Evolutionary conservation across 106 monocot species (phyloP).

Genomic region (Dioscorea zingiberensis): DNA sequence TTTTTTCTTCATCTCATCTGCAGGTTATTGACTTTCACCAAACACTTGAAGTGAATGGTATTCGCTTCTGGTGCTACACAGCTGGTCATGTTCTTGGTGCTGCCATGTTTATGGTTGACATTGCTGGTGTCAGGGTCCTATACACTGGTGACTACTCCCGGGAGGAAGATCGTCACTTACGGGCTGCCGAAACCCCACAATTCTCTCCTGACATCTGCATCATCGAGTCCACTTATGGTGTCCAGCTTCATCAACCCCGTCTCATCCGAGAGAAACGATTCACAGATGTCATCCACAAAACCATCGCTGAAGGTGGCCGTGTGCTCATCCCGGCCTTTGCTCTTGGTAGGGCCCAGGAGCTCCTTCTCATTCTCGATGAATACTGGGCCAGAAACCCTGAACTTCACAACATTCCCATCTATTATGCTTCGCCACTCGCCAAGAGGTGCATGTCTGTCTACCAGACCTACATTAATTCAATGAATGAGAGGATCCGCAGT

Average conservation of each 20-base stretch:
- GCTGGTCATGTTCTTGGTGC: slow-evolving; percentile 98
- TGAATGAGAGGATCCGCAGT: slow-evolving; percentile 89
- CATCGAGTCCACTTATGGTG: slow-evolving; percentile 95
- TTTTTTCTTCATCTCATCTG: neutral
- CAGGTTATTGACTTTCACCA: slow-evolving; percentile 99
- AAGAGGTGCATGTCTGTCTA: slow-evolving; percentile 99
- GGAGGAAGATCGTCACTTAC: slow-evolving; percentile 93
- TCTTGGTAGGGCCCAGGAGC: slow-evolving; percentile 93
- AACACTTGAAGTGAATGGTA: slow-evolving; percentile 94
- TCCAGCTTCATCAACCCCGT: slow-evolving; percentile 92
- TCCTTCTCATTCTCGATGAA: slow-evolving; percentile 95
- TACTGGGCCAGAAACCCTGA: slow-evolving; percentile 92
- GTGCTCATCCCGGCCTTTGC: slow-evolving; percentile 98
- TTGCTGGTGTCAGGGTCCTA: slow-evolving; percentile 86
- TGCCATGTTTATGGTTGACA: slow-evolving; percentile 99
- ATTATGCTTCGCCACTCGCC: slow-evolving; percentile 92
- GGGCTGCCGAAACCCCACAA: slow-evolving; percentile 48
- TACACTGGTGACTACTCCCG: slow-evolving; percentile 98
- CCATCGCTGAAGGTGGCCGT: slow-evolving; percentile 75
- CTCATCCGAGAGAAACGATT: slow-evolving; percentile 84
- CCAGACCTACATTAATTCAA: slow-evolving; percentile 95
- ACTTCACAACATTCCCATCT: slow-evolving; percentile 91
- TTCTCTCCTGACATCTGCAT: slow-evolving; percentile 69
- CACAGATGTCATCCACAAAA: slow-evolving; percentile 84
- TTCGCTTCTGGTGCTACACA: slow-evolving; percentile 99